Conservation (phyloP, 2,329 filamentous ascomycete genomes). For the Apiospora arundinis region DNA sequence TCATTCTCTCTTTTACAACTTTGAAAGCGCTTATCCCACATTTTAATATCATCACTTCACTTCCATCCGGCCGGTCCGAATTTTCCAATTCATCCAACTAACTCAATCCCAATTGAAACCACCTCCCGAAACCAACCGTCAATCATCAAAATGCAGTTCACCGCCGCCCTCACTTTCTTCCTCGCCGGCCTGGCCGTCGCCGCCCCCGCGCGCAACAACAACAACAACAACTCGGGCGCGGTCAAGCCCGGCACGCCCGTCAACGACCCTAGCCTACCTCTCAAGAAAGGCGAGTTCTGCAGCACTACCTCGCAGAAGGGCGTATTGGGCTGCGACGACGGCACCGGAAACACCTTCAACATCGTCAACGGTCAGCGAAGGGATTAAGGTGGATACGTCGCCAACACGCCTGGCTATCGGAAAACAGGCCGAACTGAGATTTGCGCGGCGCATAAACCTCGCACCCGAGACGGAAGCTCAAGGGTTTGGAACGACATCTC, state of each 20-base stretch:
- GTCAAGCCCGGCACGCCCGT: conserved; percentile 18
- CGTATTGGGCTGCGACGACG: conserved; percentile 13
- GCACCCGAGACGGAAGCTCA: too few relatives aligned
- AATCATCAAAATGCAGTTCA: neutral
- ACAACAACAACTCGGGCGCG: too few relatives aligned
- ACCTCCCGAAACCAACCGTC: neutral
- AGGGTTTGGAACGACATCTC: neutral
- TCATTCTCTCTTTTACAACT: neutral
- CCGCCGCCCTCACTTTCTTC: neutral
- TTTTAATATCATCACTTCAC: neutral
- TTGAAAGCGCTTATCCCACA: neutral
- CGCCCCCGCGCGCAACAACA: neutral
- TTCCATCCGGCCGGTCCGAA: conserved; percentile 1
- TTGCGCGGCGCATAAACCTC: too few relatives aligned
- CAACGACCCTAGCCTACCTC: neutral
- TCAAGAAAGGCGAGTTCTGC: conserved; percentile 19
- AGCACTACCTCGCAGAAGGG: conserved; percentile 6
- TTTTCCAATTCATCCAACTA: neutral
- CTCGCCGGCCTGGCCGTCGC: neutral
- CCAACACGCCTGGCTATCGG: neutral
- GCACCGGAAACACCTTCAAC: conserved; percentile 12
- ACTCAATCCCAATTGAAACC: neutral
- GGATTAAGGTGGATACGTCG: neutral
- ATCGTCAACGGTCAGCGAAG: conserved; percentile 9
- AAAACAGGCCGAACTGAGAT: neutral